phyloP scores from a whole-genome alignment of 2,329 filamentous ascomycete species.

The Fusarium musae region DNA sequence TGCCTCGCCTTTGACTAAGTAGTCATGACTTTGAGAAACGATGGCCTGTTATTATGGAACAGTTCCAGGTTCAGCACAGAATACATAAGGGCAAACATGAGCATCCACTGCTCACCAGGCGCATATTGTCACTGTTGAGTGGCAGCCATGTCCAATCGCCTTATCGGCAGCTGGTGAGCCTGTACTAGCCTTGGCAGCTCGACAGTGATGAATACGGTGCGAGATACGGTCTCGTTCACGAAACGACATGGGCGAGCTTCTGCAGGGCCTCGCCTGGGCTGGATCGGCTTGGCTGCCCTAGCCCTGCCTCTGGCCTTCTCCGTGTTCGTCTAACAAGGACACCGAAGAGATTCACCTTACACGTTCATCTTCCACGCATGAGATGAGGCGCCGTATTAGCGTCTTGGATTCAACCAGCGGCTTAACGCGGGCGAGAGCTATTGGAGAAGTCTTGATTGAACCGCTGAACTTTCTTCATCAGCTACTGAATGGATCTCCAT shows the following conservation, averaged over 20 bases:
- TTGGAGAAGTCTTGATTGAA: slow-evolving; percentile 5
- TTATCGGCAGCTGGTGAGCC: slow-evolving; percentile 45
- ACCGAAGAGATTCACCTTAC: slow-evolving; percentile 28
- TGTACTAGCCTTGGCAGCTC: slow-evolving; percentile 38
- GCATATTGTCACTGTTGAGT: slow-evolving; percentile 32
- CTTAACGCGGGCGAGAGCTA: slow-evolving; percentile 40
- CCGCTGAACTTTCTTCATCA: slow-evolving; percentile 19
- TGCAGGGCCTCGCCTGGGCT: slow-evolving; percentile 40
- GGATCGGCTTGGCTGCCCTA: slow-evolving; percentile 38
- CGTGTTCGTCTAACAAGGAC: slow-evolving; percentile 15
- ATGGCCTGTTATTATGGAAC: slow-evolving; percentile 41
- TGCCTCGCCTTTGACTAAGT: slow-evolving; percentile 1
- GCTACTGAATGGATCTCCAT: slow-evolving; percentile 6
- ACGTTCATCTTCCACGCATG: slow-evolving; percentile 29
- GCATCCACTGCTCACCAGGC: slow-evolving; percentile 28
- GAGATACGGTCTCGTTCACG: slow-evolving; percentile 24
- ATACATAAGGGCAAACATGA: slow-evolving; percentile 14
- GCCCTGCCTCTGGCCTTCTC: slow-evolving; percentile 22
- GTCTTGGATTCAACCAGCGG: slow-evolving; percentile 37
- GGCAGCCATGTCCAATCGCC: slow-evolving; percentile 41
- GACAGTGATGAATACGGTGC: slow-evolving; percentile 20
- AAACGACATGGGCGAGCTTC: slow-evolving; percentile 23
- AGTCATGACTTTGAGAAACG: slow-evolving; percentile 23
- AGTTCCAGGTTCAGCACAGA: slow-evolving; percentile 17
- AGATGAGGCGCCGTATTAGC: slow-evolving; percentile 39